A percentile compares a stretch with the other conserved stretches of the same genome.
These are phyloP conservation scores for Kitagawia praeruptora DNA, from an alignment of 129 eudicot genomes.

Conservation along the genomic window DNA sequence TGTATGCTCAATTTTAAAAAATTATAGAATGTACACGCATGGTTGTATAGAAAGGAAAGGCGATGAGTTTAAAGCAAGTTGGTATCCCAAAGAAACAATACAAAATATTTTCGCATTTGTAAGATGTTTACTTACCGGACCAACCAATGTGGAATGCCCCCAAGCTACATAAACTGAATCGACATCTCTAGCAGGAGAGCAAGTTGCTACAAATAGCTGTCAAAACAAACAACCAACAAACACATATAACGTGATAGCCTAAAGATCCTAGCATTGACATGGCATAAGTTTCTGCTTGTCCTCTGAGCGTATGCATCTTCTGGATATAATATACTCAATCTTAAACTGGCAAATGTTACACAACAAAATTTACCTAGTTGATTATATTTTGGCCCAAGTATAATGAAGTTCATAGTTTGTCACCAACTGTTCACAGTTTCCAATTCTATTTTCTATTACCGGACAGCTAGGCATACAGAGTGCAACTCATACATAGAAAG, in stretches of 20 bases:
- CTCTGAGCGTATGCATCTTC: background rate
- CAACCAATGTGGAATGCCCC: conserved; percentile 95
- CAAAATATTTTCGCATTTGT: background rate
- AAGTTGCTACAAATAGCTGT: conserved; percentile 88
- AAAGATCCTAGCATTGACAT: background rate
- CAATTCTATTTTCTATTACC: background rate
- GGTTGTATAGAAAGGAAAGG: background rate
- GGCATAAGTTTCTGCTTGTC: background rate
- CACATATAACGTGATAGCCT: background rate
- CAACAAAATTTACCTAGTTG: background rate
- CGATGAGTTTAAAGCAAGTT: background rate
- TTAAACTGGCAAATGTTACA: background rate
- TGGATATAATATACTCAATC: background rate
- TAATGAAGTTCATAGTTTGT: background rate
- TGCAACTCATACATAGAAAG: background rate
- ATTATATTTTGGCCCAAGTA: background rate
- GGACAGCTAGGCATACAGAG: background rate
- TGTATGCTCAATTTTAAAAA: background rate
- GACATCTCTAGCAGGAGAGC: conserved; percentile 91
- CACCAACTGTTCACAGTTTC: background rate
- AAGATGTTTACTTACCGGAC: conserved; percentile 62
- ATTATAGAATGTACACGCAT: background rate
- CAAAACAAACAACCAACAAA: conserved; percentile 8
- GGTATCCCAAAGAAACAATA: background rate
- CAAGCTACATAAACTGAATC: conserved; percentile 87